Conservation (phyloP, 225 moss, liverwort and hornwort genomes). For the Ulota crispa region DNA sequence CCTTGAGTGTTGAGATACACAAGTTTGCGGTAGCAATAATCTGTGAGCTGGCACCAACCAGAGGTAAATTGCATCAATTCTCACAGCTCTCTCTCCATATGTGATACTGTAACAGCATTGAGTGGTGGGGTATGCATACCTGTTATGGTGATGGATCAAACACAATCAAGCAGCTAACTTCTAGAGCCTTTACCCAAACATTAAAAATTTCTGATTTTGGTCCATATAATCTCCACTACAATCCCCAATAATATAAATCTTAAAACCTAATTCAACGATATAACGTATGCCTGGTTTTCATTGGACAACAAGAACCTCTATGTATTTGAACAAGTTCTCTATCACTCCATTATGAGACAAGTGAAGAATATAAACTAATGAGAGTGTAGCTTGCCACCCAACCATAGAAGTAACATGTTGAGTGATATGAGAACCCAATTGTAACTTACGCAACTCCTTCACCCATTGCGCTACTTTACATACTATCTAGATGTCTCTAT, state of each 20-base stretch:
- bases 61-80: conserved; percentile 13
- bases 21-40: conserved; percentile 90
- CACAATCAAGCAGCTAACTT: neutral
- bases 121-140: neutral
- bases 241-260: neutral
- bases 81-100: neutral
- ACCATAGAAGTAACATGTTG: too few relatives aligned
- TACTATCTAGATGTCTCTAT: too few relatives aligned
- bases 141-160: neutral
- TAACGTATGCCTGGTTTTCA: neutral
- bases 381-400: too few relatives aligned
- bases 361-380: too few relatives aligned
- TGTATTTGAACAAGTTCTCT: neutral
- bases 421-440: too few relatives aligned
- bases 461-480: too few relatives aligned
- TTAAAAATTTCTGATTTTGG: neutral
- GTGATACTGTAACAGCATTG: neutral
- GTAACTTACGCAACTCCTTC: too few relatives aligned
- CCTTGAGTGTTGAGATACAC: conserved; percentile 87
- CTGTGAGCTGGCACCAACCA: conserved; percentile 68
- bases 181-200: neutral
- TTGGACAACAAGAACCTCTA: neutral
- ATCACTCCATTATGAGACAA: too few relatives aligned
- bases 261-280: neutral
- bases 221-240: neutral